Evolutionary conservation across 2,329 filamentous ascomycete genomes (phyloP).

Genomic region (Epicoccum nigrum): DNA sequence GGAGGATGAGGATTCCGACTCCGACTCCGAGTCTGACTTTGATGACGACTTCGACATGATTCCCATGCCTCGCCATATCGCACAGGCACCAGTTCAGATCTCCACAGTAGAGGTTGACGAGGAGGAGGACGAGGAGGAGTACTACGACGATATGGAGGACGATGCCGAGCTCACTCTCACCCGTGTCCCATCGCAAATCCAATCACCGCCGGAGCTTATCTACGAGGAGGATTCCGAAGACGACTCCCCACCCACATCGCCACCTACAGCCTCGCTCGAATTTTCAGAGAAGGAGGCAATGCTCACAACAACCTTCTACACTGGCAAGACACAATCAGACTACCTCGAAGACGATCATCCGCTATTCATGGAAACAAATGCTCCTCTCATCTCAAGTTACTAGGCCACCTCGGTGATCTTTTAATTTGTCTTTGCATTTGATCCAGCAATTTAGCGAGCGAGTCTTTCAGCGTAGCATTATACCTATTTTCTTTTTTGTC

Average conservation of each 20-base stretch:
- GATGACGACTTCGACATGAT: slow-evolving; percentile 59
- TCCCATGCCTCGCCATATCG: slow-evolving; percentile 49
- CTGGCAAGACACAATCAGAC: slow-evolving; percentile 45
- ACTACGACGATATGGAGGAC: slow-evolving; percentile 56
- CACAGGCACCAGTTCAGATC: slow-evolving; percentile 51
- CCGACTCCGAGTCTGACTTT: slow-evolving; percentile 60
- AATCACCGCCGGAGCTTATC: slow-evolving; percentile 57
- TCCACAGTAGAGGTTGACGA: slow-evolving; percentile 52
- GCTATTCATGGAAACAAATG: slow-evolving; percentile 50
- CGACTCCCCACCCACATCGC: slow-evolving; percentile 55
- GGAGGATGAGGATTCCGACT: slow-evolving; percentile 68
- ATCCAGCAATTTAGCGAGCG: slow-evolving; percentile 48
- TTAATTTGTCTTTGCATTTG: slow-evolving; percentile 39
- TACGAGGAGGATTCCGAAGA: slow-evolving; percentile 58
- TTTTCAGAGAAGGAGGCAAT: slow-evolving; percentile 56
- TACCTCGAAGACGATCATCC: slow-evolving; percentile 47
- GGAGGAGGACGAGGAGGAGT: slow-evolving; percentile 51
- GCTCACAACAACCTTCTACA: slow-evolving; percentile 55
- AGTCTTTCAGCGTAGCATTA: slow-evolving; percentile 44
- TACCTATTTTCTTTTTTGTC: slow-evolving; percentile 34
- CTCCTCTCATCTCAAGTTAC: slow-evolving; percentile 50
- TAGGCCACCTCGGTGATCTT: slow-evolving; percentile 42
- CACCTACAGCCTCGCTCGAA: slow-evolving; percentile 52
- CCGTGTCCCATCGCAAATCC: slow-evolving; percentile 51
- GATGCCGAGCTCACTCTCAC: slow-evolving; percentile 55